Evolutionary conservation across 768 basidiomycete species (phyloP), one percentile per base, ranked within the genome.

Genomic region (Pleurotus platypus): DNA sequence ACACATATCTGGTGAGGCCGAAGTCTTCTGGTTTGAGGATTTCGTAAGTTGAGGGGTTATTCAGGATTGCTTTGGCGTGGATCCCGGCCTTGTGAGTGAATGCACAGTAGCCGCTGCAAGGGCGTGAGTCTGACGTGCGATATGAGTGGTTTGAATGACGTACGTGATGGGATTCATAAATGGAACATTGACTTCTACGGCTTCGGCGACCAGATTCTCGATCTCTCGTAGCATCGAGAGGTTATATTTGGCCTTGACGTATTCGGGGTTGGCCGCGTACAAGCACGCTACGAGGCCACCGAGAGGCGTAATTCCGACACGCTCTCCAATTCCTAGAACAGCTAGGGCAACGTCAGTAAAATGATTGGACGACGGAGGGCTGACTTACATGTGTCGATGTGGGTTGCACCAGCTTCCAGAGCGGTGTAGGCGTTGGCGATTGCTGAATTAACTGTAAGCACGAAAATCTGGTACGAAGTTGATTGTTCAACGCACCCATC

Each of bases 61-160:
- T 97, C 61, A 95, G 85, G 73, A 99, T 99, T 39, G 97, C 97
- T 82, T 99, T 99, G 76, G 97, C 97, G 74, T 99, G 97, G 62
- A 99, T 99, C 70, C 97, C 97, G 18, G 97, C 97, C 87, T 99
- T 98, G 87, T 98, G 97, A 24, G 97, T 99, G 79, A 99, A 99
- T 3, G 97, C 97, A 69, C 97, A 98, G 75, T 98, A 99, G 13
- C 97, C 97, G 56, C 95, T 98, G 3, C 60, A 56, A 47, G 16
- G 20, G 9, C 13, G 27, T 47, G 55, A 42, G 6, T n/a, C 30
- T 2, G 30, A 35, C 11, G 8, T 11, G 9, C 11, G 30, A 35
- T 35, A 11, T 35, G 30, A 35, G 30, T 35, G 9, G 30, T 35
- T 24, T 35, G 30, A 46, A 56, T 20, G 43, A 75, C 80, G 48